Base-by-base conservation (phyloP, 2,329 filamentous ascomycete genomes). In the Colletotrichum cordylinicola region DNA sequence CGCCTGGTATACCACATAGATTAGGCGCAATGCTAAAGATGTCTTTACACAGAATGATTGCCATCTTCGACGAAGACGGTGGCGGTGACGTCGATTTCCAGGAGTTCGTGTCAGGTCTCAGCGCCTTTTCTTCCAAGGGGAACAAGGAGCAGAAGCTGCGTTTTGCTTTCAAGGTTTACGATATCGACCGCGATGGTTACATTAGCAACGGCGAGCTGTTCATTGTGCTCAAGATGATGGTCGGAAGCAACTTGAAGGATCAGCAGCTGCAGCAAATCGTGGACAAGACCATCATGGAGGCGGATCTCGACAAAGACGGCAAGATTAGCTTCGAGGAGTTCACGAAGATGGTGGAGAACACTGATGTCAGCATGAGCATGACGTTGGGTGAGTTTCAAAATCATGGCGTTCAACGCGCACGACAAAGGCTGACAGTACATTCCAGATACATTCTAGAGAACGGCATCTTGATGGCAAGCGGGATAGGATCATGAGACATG, bases 191-290 rank as follows among this genome's bases (percentile, higher is more conserved):
- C 76, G 97, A 99, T 85, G 97, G 97, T 29, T 99, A 95, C 88
- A 99, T 99, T 83, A 98, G 95, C 89, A 99, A 99, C 86, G 97
- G 97, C 82, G 97, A 99, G 89, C 91, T 99, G 67, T 99, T 98
- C 86, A 98, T 99, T 82, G 97, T 99, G 82, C 91, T 99, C 82
- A 99, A 99, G 94, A 99, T 99, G 97, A 99, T 99, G 97, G 97
- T 99, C 67, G 97, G 97, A 76, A 98, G 95, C 88, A 99, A 99
- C 86, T 88, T 99, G 82, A 99, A 99, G 90, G 97, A 99, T 85
- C 95, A 98, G 87, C 97, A 99, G 88, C 88, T 99, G 84, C 97
- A 99, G 88, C 97, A 96, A 92, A 99, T 99, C 84, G 97, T 99
- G 80, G 97, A 99, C 89, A 99, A 99, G 92, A 99, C 97, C 76